phyloP scores from a whole-genome alignment of 306 rosid genomes.

The Cicer cuneatum region DNA sequence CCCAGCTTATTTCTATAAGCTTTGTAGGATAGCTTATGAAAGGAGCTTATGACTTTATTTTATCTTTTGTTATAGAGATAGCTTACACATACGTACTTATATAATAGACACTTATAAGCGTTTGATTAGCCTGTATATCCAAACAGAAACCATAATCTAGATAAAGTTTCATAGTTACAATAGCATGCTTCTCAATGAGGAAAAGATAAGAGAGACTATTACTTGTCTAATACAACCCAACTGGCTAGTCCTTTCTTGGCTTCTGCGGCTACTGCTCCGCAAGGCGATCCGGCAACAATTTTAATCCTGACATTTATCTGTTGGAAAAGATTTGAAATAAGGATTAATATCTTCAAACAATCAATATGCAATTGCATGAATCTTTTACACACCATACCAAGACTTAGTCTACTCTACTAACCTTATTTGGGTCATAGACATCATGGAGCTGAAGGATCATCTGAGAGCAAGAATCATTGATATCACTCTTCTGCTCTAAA shows the following conservation, averaged over 20 bases:
- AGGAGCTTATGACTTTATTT: no score
- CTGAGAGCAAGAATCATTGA: slow-evolving; percentile 91
- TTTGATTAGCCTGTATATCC: no score
- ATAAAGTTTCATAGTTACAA: slow-evolving; percentile 30
- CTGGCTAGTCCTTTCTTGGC: slow-evolving; percentile 85
- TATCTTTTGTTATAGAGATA: no score
- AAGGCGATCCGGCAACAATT: slow-evolving; percentile 92
- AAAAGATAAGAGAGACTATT: slow-evolving; percentile 50
- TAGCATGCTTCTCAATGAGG: slow-evolving; percentile 34
- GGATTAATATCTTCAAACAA: slow-evolving; percentile 28
- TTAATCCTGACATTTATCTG: slow-evolving; percentile 95
- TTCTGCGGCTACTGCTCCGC: slow-evolving; percentile 90
- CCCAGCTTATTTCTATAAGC: no score
- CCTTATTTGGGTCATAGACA: slow-evolving; percentile 97
- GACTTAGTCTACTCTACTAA: slow-evolving; percentile 34
- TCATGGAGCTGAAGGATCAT: slow-evolving; percentile 98
- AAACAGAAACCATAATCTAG: neutral
- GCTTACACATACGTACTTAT: no score
- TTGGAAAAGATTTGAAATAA: slow-evolving; percentile 31
- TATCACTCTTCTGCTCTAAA: slow-evolving; percentile 81
- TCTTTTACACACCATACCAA: slow-evolving; percentile 5
- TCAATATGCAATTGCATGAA: slow-evolving; percentile 33
- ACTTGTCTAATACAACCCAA: slow-evolving; percentile 98
- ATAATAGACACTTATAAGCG: no score
- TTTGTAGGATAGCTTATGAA: no score